A percentile compares a stretch with the other conserved stretches of the same genome.
Evolutionary conservation across 2,329 filamentous ascomycete genomes (phyloP).

Genomic region (Endocalyx cinctus): DNA sequence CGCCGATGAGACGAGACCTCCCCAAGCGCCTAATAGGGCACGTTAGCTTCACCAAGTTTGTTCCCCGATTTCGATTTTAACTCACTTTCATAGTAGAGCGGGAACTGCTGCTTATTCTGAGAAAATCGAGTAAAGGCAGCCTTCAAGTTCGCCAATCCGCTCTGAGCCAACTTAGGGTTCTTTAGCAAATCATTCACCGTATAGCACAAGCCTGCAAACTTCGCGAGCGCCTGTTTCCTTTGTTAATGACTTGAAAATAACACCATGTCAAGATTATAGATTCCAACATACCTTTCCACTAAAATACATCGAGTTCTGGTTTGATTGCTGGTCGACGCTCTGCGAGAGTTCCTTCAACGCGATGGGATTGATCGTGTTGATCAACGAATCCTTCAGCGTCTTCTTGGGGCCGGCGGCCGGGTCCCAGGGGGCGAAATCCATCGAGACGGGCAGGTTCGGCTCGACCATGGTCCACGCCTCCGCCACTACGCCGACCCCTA

Average conservation of each 20-base stretch:
- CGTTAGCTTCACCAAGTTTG: conserved; percentile 5
- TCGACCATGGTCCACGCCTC: conserved; percentile 78
- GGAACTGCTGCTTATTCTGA: conserved; percentile 62
- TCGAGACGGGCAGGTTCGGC: conserved; percentile 61
- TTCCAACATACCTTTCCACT: conserved; percentile 65
- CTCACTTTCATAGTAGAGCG: conserved; percentile 60
- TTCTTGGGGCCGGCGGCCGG: conserved; percentile 44
- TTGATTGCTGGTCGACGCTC: conserved; percentile 66
- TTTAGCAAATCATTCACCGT: conserved; percentile 59
- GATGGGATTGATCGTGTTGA: conserved; percentile 53
- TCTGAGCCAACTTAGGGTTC: conserved; percentile 51
- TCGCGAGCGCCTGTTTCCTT: conserved; percentile 56
- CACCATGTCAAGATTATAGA: background rate
- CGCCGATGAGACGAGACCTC: conserved; percentile 73
- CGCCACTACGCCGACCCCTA: conserved; percentile 66
- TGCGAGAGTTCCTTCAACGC: conserved; percentile 72
- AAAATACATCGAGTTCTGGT: conserved; percentile 87
- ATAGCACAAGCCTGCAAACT: conserved; percentile 68
- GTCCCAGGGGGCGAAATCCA: conserved; percentile 78
- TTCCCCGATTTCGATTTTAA: conserved; percentile 5
- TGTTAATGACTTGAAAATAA: conserved; percentile 13
- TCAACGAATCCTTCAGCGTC: conserved; percentile 47
- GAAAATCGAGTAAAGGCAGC: conserved; percentile 61
- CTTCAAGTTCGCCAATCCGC: conserved; percentile 59
- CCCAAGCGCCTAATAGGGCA: conserved; percentile 55